Conservation (phyloP, 345 rosid species). For the Brassica cretica region DNA sequence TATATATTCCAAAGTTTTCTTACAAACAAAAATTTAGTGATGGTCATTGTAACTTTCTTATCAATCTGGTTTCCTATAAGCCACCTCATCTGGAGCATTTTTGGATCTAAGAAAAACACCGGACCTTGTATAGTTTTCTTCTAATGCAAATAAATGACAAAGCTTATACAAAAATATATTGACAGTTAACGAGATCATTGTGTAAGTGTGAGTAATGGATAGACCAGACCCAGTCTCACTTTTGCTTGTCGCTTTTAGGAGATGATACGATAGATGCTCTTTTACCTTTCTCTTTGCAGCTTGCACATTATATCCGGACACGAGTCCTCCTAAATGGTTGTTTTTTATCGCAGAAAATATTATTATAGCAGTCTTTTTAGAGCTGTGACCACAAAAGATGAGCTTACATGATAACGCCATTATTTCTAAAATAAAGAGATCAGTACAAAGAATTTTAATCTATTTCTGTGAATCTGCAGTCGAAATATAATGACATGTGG, state of each 20-base stretch:
- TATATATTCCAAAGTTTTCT: background rate
- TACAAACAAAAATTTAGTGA: background rate
- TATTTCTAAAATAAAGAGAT: constrained; percentile 17
- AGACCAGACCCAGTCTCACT: constrained; percentile 18
- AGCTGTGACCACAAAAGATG: constrained; percentile 22
- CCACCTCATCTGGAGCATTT: background rate
- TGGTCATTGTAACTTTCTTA: background rate
- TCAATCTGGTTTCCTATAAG: background rate
- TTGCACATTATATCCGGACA: constrained; percentile 23
- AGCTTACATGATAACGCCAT: constrained; percentile 18
- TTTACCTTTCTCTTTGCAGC: constrained; percentile 14
- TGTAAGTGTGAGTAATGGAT: background rate
- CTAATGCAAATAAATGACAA: background rate
- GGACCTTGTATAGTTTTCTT: background rate
- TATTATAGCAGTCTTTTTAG: background rate
- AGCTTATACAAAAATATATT: background rate
- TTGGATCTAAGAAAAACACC: background rate
- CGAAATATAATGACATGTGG: constrained; percentile 6
- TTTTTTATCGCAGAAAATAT: background rate
- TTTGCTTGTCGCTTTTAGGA: constrained; percentile 20
- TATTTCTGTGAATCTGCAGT: constrained; percentile 17
- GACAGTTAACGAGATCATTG: background rate
- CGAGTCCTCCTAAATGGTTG: constrained; percentile 22
- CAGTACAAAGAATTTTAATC: constrained; percentile 11
- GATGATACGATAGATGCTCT: constrained; percentile 17